Percentiles rank a stretch among this genome's conserved stretches.
Evolutionary conservation across 441 rosid species (phyloP).

Genomic region (Melastoma candidum): DNA sequence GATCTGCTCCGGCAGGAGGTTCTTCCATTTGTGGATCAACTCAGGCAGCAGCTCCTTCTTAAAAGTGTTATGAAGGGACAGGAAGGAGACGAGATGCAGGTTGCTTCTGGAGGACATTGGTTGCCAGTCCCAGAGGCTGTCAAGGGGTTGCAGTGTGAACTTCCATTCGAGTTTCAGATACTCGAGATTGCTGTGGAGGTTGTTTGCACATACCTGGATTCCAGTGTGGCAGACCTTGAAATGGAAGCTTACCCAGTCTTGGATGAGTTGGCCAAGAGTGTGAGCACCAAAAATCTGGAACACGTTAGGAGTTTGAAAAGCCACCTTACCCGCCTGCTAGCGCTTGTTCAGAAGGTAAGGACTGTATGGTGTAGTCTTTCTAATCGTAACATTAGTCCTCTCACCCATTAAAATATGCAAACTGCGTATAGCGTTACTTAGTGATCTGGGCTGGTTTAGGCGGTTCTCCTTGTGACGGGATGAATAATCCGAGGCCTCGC

Average conservation of each 20-base stretch:
- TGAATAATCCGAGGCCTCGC: no score
- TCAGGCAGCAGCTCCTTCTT: slow-evolving; percentile 66
- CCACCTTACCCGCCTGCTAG: slow-evolving; percentile 83
- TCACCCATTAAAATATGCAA: not conserved
- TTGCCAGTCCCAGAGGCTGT: slow-evolving; percentile 57
- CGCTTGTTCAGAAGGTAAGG: slow-evolving; percentile 88
- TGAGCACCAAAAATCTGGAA: slow-evolving; percentile 92
- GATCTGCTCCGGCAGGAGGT: slow-evolving; percentile 81
- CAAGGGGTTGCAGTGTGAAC: slow-evolving; percentile 75
- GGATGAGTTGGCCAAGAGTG: slow-evolving; percentile 88
- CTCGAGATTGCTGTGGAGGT: slow-evolving; percentile 90
- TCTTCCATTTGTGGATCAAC: slow-evolving; percentile 65
- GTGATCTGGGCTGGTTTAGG: no score
- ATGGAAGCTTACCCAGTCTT: slow-evolving; percentile 80
- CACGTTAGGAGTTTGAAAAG: slow-evolving; percentile 83
- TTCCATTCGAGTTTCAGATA: slow-evolving; percentile 93
- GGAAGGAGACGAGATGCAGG: slow-evolving; percentile 37
- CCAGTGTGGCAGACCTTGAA: slow-evolving; percentile 63
- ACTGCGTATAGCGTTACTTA: no score
- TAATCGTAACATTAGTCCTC: not conserved
- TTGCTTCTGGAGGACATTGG: slow-evolving; percentile 34
- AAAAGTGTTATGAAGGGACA: slow-evolving; percentile 24
- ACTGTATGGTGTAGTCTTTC: not conserved
- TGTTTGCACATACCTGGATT: slow-evolving; percentile 64
- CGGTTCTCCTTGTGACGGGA: no score